Evolutionary conservation across 2,329 filamentous ascomycete genomes (phyloP).

Genomic region (Nothophaeocryptopus gaeumannii): DNA sequence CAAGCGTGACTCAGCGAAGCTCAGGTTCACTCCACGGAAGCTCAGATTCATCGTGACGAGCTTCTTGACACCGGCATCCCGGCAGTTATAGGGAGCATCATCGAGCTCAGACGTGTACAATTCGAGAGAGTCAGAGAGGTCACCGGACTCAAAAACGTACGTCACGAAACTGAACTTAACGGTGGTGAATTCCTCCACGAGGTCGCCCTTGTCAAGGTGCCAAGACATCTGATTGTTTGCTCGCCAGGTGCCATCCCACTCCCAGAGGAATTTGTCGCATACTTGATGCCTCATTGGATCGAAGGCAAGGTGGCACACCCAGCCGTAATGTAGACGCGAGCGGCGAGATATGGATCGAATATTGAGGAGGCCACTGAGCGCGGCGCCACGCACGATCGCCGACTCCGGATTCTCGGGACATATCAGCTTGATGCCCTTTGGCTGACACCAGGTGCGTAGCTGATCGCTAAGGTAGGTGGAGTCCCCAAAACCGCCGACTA

Average conservation of each 20-base stretch:
- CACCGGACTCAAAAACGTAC: not conserved
- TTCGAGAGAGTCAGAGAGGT: not conserved
- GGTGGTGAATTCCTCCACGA: constrained; percentile 13
- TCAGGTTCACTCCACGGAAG: constrained; percentile 5
- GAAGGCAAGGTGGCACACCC: not conserved
- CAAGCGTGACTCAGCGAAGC: not conserved
- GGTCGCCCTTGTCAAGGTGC: constrained; percentile 15
- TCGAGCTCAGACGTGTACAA: constrained; percentile 10
- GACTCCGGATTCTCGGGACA: constrained; percentile 16
- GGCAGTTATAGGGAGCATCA: constrained; percentile 2
- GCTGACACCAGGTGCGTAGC: constrained; percentile 4
- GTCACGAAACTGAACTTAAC: not conserved
- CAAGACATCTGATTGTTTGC: not conserved
- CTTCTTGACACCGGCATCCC: constrained; percentile 2
- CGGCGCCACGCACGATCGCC: constrained; percentile 19
- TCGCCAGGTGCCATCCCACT: not conserved
- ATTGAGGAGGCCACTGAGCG: constrained; percentile 8
- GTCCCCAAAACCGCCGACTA: constrained; percentile 18
- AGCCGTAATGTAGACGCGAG: constrained; percentile 14
- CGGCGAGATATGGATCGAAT: constrained; percentile 16
- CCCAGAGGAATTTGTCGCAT: not conserved
- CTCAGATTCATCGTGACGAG: constrained; percentile 6
- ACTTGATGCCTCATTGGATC: constrained; percentile 6
- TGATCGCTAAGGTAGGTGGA: constrained; percentile 11
- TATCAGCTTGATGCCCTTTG: constrained; percentile 1